Percentiles rank a stretch among this genome's conserved stretches.
Conservation (phyloP, 2,329 filamentous ascomycete species). For the Phialophora macrospora region DNA sequence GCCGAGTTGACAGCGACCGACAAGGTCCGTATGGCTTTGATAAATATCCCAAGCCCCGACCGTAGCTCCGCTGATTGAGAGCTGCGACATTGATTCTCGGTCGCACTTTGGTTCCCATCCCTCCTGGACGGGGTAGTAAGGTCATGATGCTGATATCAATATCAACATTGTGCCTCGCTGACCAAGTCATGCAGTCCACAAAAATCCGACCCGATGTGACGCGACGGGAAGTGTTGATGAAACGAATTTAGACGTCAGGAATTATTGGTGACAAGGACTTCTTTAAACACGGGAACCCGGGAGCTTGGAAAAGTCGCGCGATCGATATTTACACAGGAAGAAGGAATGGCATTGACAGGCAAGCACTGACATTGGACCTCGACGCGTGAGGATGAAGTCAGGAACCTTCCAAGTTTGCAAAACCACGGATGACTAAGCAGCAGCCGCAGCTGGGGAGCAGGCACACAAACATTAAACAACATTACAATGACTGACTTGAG, state of each 20-base stretch:
- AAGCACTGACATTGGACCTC: neutral
- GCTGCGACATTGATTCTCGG: neutral
- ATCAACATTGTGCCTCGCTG: neutral
- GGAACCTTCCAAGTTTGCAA: neutral
- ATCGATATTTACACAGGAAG: neutral
- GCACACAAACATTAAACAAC: neutral
- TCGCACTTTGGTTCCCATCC: neutral
- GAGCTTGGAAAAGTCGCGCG: neutral
- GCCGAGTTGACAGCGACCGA: neutral
- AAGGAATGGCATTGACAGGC: too few species aligned
- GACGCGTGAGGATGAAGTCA: neutral
- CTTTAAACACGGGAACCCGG: neutral
- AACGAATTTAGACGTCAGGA: neutral
- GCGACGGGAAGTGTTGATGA: neutral
- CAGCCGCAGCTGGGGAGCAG: neutral
- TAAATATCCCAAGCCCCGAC: neutral
- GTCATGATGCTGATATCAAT: neutral
- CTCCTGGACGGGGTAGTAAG: neutral
- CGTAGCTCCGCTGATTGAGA: neutral
- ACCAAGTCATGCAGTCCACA: neutral
- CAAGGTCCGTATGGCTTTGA: neutral
- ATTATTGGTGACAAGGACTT: neutral
- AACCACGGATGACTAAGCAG: conserved; percentile 8
- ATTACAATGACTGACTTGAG: neutral
- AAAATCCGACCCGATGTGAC: neutral